Percentiles rank a stretch among this genome's conserved stretches.
phyloP scores from a whole-genome alignment of 345 rosid genomes.

The Physaria fendleri region DNA sequence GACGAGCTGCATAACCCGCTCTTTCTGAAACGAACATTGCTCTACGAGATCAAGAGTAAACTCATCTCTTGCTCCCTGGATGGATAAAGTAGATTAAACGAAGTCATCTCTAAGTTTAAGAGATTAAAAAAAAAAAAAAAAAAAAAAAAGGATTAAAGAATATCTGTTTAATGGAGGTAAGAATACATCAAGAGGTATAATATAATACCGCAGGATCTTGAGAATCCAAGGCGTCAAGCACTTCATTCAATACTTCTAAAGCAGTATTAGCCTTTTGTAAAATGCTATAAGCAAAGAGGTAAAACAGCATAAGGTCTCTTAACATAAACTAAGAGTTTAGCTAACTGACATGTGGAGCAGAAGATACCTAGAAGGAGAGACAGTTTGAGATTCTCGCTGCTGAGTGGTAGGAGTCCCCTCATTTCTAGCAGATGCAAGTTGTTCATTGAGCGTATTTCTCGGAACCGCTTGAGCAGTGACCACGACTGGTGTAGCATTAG shows the following conservation, averaged over 20 bases:
- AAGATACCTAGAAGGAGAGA: constrained; percentile 71
- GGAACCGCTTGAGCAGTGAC: constrained; percentile 38
- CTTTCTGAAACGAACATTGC: constrained; percentile 98
- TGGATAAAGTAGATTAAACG: constrained; percentile 15
- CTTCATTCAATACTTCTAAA: constrained; percentile 80
- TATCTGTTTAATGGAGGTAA: constrained; percentile 1
- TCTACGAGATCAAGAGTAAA: constrained; percentile 99
- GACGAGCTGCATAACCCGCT: constrained; percentile 86
- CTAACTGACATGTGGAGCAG: neutral
- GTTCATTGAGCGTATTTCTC: constrained; percentile 46
- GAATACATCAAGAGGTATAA: neutral
- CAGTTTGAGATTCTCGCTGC: constrained; percentile 39
- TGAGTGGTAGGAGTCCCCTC: constrained; percentile 36
- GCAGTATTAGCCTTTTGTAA: constrained; percentile 88
- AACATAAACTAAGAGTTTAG: neutral
- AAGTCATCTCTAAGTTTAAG: neutral
- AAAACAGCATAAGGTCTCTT: constrained; percentile 3
- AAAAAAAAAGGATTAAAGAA: constrained; percentile 2
- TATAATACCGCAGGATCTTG: constrained; percentile 70
- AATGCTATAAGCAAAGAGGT: constrained; percentile 42
- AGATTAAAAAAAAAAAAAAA: too few relatives aligned
- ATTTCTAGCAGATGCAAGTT: constrained; percentile 48
- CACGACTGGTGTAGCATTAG: constrained; percentile 30
- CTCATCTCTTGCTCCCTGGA: constrained; percentile 79
- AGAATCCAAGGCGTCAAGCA: constrained; percentile 74